Evolutionary conservation across 768 basidiomycete species (phyloP), one percentile per base, ranked within the genome.

Genomic region (Amanita fuliginea): DNA sequence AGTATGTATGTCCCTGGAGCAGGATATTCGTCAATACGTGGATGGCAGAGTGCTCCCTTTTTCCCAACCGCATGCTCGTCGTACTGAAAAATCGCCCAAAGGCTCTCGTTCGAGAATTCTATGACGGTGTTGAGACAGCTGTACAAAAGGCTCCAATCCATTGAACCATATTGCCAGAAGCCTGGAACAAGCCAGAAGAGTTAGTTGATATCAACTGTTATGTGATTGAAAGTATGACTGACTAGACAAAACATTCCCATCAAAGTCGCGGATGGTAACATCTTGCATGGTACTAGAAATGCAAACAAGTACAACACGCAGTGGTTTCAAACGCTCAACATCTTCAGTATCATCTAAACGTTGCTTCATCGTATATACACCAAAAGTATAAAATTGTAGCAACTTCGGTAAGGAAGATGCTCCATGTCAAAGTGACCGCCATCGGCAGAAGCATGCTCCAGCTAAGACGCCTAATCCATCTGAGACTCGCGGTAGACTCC

Each of bases 401-500:
- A 49, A 42, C 49, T 50, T 50, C n/a, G 49, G 49, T 50, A 50
- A 50, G 49, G 49, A 50, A 50, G 41, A 42, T 26, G 49, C 41
- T 50, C 30, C 49, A 50, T 42, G 48, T 49, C 49, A n/a, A 34
- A 35, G 7, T 36, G 49, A 50, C 49, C 19, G 48, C 48, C 48
- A 34, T 11, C 16, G 49, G 49, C 33, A 24, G 49, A 22, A 50
- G 39, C 49, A 50, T 33, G 41, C 41, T 50, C 49, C 49, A 50
- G 49, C 49, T 50, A 50, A 50, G 49, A 35, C 4, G 41, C 49
- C 37, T 28, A 8, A 14, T 43, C 28, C 16, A 28, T 50, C 41
- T 50, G 21, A 42, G 49, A 50, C 49, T 40, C 49, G 33, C 49
- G 41, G 49, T 50, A 50, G 49, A 50, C 49, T 50, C 49, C 42